A percentile compares a stretch with the other conserved stretches of the same genome.
phyloP scores from a whole-genome alignment of 441 rosid genomes.

The Gossypium davidsonii region DNA sequence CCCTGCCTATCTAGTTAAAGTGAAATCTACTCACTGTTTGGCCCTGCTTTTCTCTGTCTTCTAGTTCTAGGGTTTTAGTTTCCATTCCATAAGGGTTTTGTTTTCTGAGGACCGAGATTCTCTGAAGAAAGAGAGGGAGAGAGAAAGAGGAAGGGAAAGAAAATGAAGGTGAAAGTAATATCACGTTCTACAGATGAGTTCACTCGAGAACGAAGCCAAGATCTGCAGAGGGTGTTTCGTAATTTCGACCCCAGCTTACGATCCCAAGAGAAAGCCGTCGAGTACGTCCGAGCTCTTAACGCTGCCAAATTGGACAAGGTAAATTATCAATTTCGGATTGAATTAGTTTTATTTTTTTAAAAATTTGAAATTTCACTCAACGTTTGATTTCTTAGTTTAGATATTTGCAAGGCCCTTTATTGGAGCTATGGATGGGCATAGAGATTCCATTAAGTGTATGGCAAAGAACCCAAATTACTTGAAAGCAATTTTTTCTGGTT shows the following conservation, averaged over 20 bases:
- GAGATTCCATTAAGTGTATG: conserved; percentile 83
- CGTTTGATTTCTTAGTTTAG: conserved; percentile 24
- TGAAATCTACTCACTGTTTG: neutral
- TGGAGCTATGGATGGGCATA: conserved; percentile 95
- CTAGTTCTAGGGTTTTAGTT: neutral
- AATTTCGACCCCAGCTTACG: conserved; percentile 82
- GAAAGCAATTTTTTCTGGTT: conserved; percentile 85
- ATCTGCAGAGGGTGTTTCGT: conserved; percentile 89
- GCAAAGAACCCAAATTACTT: conserved; percentile 87
- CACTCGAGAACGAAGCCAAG: conserved; percentile 93
- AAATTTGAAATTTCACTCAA: neutral
- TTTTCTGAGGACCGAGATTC: neutral
- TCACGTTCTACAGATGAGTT: conserved; percentile 81
- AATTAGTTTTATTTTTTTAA: neutral
- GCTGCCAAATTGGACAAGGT: conserved; percentile 96
- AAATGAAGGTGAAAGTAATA: conserved; percentile 76
- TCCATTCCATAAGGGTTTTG: neutral
- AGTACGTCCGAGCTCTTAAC: conserved; percentile 79
- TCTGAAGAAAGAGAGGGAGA: neutral
- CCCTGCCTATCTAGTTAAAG: neutral
- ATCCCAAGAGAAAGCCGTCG: conserved; percentile 78
- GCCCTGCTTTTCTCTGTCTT: neutral
- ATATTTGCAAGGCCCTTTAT: conserved; percentile 87
- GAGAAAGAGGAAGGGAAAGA: neutral
- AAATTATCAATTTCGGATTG: neutral